Base-by-base conservation (phyloP, 225 moss, liverwort and hornwort genomes). In the Marchantia paleacea region DNA sequence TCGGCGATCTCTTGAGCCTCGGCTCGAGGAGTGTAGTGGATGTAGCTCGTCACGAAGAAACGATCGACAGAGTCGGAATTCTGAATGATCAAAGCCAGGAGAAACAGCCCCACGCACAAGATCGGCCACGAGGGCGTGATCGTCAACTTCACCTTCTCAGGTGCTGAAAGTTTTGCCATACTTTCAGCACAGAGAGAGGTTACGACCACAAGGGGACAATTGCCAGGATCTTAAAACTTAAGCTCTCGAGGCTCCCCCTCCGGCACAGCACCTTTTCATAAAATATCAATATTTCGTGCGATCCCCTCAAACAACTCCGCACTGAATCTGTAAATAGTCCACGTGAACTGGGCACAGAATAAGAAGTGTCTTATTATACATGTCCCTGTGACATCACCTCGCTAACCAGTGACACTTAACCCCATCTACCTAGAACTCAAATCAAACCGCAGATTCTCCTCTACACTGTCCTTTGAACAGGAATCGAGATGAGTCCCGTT, bases 111-210 rank as follows among this genome's bases (percentile, higher is more conserved):
- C 55, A 55, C 20, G 79, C 79, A 79, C 30, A 69, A 55, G 70
- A 79, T 69, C 19, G 69, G 69, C 79, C 79, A 79, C 68, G 68
- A 69, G 7, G 79, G 69, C 69, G 69, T 70, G 68, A 79, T 79
- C 39, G 48, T 52, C 28, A 69, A 22, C 79, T 55, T 79, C 69
- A 55, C 54, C 69, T 79, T 79, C 79, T 79, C 79, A 55, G 79
- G 29, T 70, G 69, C 79, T 69, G 79, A 79, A 69, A 70, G 68
- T 57, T 55, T 79, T 55, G 79, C 54, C 79, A 79, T 79, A 25
- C 78, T 78, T 53, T 66, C 78, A 64, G 64, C 78, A 64, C 65
- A 18, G n/a, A 31, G 60, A 31, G 62, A 63, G 77, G 61, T 22
- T n/a, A 55, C 54, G 74, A 74, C 55, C 74, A 55, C 74, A 29